phyloP scores from a whole-genome alignment of 352 stramenopile genomes.

The Globisporangium echinulatum region DNA sequence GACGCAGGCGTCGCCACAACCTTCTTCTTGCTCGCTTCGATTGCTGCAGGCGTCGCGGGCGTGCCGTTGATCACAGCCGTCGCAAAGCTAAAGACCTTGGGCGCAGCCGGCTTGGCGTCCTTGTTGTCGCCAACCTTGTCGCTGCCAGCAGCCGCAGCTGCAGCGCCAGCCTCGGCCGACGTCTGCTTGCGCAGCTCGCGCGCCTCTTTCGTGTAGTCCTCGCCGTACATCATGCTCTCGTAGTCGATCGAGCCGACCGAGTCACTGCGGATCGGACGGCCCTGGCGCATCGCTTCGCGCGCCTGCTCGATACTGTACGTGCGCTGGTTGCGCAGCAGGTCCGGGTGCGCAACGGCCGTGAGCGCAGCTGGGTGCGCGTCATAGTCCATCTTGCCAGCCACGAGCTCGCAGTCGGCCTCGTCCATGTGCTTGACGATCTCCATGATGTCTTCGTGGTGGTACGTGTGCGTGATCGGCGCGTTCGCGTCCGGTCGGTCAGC shows the following conservation, averaged over 20 bases:
- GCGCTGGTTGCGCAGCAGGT: conserved; percentile 86
- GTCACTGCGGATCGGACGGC: conserved; percentile 82
- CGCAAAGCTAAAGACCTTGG: conserved; percentile 64
- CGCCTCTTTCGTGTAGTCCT: conserved; percentile 86
- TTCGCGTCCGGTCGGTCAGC: conserved; percentile 26
- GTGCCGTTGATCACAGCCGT: conserved; percentile 76
- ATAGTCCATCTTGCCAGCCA: conserved; percentile 78
- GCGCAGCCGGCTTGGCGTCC: conserved; percentile 7
- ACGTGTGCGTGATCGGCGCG: conserved; percentile 60
- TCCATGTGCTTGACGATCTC: conserved; percentile 90
- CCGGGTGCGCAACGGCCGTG: conserved; percentile 71
- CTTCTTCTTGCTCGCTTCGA: conserved; percentile 43
- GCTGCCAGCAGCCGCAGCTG: neutral
- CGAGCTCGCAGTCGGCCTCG: conserved; percentile 72
- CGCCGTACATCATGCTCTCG: conserved; percentile 87
- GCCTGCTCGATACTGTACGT: conserved; percentile 92
- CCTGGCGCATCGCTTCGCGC: conserved; percentile 84
- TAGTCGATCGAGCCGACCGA: conserved; percentile 86
- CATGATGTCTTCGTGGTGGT: conserved; percentile 88
- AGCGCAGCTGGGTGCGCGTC: conserved; percentile 70
- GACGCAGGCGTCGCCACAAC: conserved; percentile 5
- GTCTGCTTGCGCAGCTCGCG: conserved; percentile 63
- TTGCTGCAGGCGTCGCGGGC: conserved; percentile 26
- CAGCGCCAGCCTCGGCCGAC: conserved; percentile 13
- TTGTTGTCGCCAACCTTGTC: conserved; percentile 1